Percentiles rank a stretch among this genome's conserved stretches.
Conservation (phyloP, 768 basidiomycete species). For the Termitomyces sp. region DNA sequence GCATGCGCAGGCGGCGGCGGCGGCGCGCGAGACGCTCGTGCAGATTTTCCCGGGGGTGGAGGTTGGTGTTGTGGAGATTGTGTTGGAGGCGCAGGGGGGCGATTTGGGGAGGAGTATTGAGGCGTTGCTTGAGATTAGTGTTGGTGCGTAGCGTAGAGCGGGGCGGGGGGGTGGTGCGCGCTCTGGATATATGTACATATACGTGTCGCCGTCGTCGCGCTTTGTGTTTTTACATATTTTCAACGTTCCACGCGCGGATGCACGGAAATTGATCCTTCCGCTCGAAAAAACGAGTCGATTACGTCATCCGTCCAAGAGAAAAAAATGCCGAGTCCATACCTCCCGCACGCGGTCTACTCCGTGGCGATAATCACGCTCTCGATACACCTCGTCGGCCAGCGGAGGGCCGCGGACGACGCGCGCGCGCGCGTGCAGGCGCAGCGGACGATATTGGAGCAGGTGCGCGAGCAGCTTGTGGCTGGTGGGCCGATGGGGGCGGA, state of each 20-base stretch:
- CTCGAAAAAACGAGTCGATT: constrained; percentile 5
- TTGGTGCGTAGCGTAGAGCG: constrained; percentile 31
- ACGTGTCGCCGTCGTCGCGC: no score
- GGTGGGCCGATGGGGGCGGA: constrained; percentile 37
- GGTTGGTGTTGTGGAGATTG: constrained; percentile 79
- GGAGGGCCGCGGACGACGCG: constrained; percentile 45
- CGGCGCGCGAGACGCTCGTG: constrained; percentile 67
- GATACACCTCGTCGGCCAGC: constrained; percentile 57
- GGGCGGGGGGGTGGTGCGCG: no score
- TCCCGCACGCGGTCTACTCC: constrained; percentile 63
- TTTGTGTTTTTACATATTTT: no score
- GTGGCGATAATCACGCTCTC: constrained; percentile 62
- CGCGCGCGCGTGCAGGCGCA: constrained; percentile 50
- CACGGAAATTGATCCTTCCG: no score
- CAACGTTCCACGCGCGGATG: no score
- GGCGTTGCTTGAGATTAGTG: constrained; percentile 70
- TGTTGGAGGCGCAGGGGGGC: constrained; percentile 83
- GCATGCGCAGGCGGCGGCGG: constrained; percentile 66
- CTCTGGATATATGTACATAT: no score
- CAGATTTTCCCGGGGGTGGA: constrained; percentile 90
- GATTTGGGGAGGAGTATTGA: constrained; percentile 92
- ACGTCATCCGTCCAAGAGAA: constrained; percentile 13
- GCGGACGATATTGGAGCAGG: constrained; percentile 57
- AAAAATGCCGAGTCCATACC: constrained; percentile 30
- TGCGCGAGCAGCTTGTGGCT: constrained; percentile 46